Base-by-base conservation (phyloP, 306 rosid species). In the Medicago ruthenica region DNA sequence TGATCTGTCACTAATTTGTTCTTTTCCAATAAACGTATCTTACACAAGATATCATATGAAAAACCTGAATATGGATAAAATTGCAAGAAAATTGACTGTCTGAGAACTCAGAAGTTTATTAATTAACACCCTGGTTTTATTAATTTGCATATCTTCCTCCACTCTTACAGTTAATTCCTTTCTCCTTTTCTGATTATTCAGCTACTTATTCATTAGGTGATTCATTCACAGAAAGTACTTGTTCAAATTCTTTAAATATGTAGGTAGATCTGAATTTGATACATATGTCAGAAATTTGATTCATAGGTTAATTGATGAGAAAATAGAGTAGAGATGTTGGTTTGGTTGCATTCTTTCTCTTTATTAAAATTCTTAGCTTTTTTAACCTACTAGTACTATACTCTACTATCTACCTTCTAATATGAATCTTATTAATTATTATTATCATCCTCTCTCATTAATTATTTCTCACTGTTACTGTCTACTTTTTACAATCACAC, bases 371-470 rank as follows among this genome's bases (percentile, higher is more conserved):
- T 85, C 66, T 65, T 71, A 16, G 40, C 37, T 80, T 55, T 59
- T 21, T 42, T 73, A 51, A 83, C 82, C 81, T 77, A 80, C 83
- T 71, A 80, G 73, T 74, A 65, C 64, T 42, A 27, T 27, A 67
- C 10, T 16, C 11, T 51, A 57, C n/a, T 31, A 17, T 34, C 7
- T 34, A 5, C 37, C 1, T 34, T 34, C 6, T 34, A 34, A 34
- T 20, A 39, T 20, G 42, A n/a, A 16, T 69, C 9, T 69, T 34
- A 34, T 39, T 24, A 75, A 42, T 79, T 31, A 69, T 47, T 75
- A 7, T n/a, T 3, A 51, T 5, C 11, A 68, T 80, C 45, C 55
- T 48, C 64, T 81, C 24, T 67, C 41, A 44, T 65, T 18, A 76
- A 44, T 47, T 21, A 76, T 24, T 34, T 61, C 53, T 41, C 51